Conservation (phyloP, 2,329 filamentous ascomycete species). For the Phoma sp. region DNA sequence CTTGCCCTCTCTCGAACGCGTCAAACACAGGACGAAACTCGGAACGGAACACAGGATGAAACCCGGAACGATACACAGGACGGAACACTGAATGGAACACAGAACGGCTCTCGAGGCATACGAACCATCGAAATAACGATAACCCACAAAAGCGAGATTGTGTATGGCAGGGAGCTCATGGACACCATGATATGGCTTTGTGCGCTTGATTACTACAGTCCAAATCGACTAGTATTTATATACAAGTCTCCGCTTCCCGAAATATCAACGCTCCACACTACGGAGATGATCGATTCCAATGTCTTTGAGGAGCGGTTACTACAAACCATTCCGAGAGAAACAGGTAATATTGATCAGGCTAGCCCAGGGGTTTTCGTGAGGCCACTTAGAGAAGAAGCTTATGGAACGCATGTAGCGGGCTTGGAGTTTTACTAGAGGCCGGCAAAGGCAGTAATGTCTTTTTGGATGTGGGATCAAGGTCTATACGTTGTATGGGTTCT, state of each 20-base stretch:
- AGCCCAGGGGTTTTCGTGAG: slow-evolving; percentile 8
- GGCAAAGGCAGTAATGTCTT: too few relatives aligned
- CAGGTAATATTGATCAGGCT: not conserved
- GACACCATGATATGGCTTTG: not conserved
- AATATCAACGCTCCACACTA: not conserved
- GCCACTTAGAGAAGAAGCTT: slow-evolving; percentile 16
- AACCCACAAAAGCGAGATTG: slow-evolving; percentile 2
- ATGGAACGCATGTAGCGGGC: slow-evolving; percentile 11
- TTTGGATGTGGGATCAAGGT: too few relatives aligned
- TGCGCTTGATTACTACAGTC: not conserved
- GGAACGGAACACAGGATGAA: too few relatives aligned
- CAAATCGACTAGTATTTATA: slow-evolving; percentile 10
- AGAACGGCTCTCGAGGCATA: slow-evolving; percentile 2
- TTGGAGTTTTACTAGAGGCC: slow-evolving; percentile 10
- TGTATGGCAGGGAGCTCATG: slow-evolving; percentile 1
- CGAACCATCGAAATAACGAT: slow-evolving; percentile 16
- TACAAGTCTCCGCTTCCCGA: slow-evolving; percentile 13
- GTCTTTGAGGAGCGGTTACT: too few relatives aligned
- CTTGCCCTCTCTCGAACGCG: too few relatives aligned
- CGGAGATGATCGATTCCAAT: not conserved
- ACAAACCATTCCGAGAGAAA: too few relatives aligned
- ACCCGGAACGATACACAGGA: too few relatives aligned
- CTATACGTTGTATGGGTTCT: too few relatives aligned
- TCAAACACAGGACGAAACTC: not conserved
- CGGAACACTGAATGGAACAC: slow-evolving; percentile 4